These are phyloP conservation scores for Oryza coarctata DNA, from an alignment of 176 grass and related monocot species.

Conservation along the genomic window DNA sequence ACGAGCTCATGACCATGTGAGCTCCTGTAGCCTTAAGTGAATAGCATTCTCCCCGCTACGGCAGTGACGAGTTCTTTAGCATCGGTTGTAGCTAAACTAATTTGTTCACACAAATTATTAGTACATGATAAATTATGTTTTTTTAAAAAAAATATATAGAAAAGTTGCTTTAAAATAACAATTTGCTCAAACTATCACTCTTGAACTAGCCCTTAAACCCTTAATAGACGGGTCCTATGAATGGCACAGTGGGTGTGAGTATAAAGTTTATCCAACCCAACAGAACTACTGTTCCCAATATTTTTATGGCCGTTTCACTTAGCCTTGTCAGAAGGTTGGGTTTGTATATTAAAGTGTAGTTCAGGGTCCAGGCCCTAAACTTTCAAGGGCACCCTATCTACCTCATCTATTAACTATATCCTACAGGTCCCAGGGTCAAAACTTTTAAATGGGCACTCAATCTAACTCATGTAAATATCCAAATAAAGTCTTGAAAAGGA, in stretches of 20 bases:
- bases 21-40: conserved; percentile 9
- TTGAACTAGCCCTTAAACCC: too few species aligned
- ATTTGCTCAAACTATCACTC: too few species aligned
- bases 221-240: conserved; percentile 39
- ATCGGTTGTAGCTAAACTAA: too few species aligned
- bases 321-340: conserved; percentile 17
- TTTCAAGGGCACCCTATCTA: neutral
- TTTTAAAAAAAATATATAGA: too few species aligned
- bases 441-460: neutral
- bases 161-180: too few species aligned
- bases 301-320: conserved; percentile 31
- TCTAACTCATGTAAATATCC: neutral
- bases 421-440: neutral
- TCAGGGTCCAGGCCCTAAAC: conserved; percentile 25
- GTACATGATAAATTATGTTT: too few species aligned
- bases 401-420: neutral
- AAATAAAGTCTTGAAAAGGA: neutral
- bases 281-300: conserved; percentile 27
- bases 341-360: neutral
- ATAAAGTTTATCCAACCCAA: conserved; percentile 28
- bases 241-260: conserved; percentile 30
- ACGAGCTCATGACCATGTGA: conserved; percentile 39
- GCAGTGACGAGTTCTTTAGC: too few species aligned
- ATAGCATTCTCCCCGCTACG: conserved; percentile 12
- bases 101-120: too few species aligned